Base-by-base conservation (phyloP, 2,329 filamentous ascomycete genomes). In the Bertia moriformis region DNA sequence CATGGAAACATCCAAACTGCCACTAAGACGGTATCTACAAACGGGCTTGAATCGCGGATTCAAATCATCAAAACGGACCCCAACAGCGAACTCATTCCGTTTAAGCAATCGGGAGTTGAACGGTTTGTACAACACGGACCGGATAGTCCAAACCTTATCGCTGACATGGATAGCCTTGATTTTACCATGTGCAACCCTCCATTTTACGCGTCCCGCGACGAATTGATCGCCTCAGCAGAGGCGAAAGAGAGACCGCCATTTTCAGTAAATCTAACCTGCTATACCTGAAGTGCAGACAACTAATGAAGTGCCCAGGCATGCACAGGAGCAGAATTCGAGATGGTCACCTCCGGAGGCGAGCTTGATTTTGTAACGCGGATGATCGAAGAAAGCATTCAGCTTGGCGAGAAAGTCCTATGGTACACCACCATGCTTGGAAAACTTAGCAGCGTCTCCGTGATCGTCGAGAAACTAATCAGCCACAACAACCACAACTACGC, bases 151-250 rank as follows among this genome's bases (percentile, higher is more conserved):
- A 17, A 30, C 39, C n/a, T 10, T 42, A 17, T 41, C 24, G 24
- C 38, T 18, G 43, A 39, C 20, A 18, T 37, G 19, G 41, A 37
- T 32, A 61, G 60, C 3, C 58, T 79, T 18, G 72, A 80, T 48
- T 78, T 81, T 49, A 69, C 68, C 7, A 75, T 82, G 61, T 80
- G 73, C 49, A 82, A 82, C 43, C 77, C 77, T 1, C 77, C 77
- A 0, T 82, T 82, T 57, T 81, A 80, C 54, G 49, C 59, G 36
- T 69, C 69, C 4, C 47, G 59, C 3, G 49, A 62, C 13, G 73
- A 79, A 37, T 66, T 79, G 58, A 45, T 61, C 4, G 51, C 58
- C 4, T 68, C 68, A 3, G 66, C 69, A 2, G 54, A 63, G 38
- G 53, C 58, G 20, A 78, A 78, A 51, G 51, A 57, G 13, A 59